phyloP scores from a whole-genome alignment of 2,329 filamentous ascomycete species.

The Byssothecium circinans region DNA sequence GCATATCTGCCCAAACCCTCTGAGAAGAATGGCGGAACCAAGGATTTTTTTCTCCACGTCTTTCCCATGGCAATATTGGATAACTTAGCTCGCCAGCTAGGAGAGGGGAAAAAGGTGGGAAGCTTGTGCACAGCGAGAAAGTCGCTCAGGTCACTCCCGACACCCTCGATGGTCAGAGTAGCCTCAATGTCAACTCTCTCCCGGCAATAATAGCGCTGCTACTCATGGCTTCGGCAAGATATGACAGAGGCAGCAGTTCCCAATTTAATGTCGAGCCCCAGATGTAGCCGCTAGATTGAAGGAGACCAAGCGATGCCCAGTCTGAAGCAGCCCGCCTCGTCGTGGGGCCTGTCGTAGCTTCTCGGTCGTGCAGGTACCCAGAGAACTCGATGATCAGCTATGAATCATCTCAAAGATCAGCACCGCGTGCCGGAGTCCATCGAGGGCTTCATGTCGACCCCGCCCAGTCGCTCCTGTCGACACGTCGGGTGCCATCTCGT shows the following conservation, averaged over 20 bases:
- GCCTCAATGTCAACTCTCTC: slow-evolving; percentile 26
- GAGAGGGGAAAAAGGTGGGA: slow-evolving; percentile 51
- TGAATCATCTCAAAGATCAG: background rate
- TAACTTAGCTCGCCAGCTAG: slow-evolving; percentile 50
- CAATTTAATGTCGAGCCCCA: slow-evolving; percentile 58
- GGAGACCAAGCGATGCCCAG: slow-evolving; percentile 57
- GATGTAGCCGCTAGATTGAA: slow-evolving; percentile 60
- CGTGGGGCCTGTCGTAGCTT: slow-evolving; percentile 51
- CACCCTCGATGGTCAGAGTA: slow-evolving; percentile 43
- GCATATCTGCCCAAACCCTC: slow-evolving; percentile 16
- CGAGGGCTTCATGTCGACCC: slow-evolving; percentile 46
- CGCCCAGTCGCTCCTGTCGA: slow-evolving; percentile 44
- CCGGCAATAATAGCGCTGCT: slow-evolving; percentile 53
- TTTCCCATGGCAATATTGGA: slow-evolving; percentile 55
- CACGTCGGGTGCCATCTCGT: slow-evolving; percentile 29
- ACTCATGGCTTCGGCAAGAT: slow-evolving; percentile 56
- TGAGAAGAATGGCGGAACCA: slow-evolving; percentile 46
- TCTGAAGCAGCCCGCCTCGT: slow-evolving; percentile 53
- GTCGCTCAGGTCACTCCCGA: slow-evolving; percentile 49
- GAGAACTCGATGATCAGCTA: slow-evolving; percentile 28
- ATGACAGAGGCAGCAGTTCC: slow-evolving; percentile 53
- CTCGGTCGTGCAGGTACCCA: slow-evolving; percentile 45
- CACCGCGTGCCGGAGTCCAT: slow-evolving; percentile 39
- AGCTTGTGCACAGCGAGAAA: slow-evolving; percentile 53
- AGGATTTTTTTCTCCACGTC: slow-evolving; percentile 54